These are phyloP conservation scores for Elongisporangium prolatum DNA, from an alignment of 352 stramenopile genomes.

Conservation along the genomic window DNA sequence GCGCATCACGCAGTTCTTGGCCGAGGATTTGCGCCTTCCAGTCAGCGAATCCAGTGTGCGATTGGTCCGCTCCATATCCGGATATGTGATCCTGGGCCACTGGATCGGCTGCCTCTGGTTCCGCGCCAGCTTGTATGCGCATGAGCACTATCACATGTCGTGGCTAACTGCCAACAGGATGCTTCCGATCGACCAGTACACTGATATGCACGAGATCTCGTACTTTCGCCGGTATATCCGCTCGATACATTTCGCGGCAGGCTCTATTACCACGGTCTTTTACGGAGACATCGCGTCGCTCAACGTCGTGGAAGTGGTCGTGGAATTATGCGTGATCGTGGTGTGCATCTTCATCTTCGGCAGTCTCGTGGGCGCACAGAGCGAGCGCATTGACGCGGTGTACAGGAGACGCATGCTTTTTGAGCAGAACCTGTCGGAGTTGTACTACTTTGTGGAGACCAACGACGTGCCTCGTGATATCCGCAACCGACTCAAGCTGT, in stretches of 20 bases:
- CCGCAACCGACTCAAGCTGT: slow-evolving; percentile 43
- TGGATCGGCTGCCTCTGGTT: slow-evolving; percentile 76
- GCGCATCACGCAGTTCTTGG: slow-evolving; percentile 44
- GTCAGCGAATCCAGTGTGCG: slow-evolving; percentile 43
- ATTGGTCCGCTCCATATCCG: slow-evolving; percentile 39
- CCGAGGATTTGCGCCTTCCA: slow-evolving; percentile 43
- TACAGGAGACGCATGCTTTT: slow-evolving; percentile 71
- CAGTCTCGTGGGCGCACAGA: slow-evolving; percentile 54
- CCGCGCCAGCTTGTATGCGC: slow-evolving; percentile 34
- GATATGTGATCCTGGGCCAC: slow-evolving; percentile 54
- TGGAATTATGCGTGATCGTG: slow-evolving; percentile 58
- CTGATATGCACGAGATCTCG: slow-evolving; percentile 30
- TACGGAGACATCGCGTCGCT: slow-evolving; percentile 64
- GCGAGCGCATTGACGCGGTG: slow-evolving; percentile 53
- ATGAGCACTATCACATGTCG: slow-evolving; percentile 39
- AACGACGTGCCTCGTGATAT: slow-evolving; percentile 53
- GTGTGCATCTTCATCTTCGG: slow-evolving; percentile 66
- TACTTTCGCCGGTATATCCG: slow-evolving; percentile 44
- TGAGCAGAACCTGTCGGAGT: slow-evolving; percentile 58
- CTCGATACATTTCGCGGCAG: slow-evolving; percentile 50
- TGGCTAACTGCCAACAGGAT: slow-evolving; percentile 56
- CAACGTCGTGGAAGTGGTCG: slow-evolving; percentile 52
- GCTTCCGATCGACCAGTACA: slow-evolving; percentile 43
- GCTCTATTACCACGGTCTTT: slow-evolving; percentile 66
- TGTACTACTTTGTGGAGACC: slow-evolving; percentile 53